Percentiles rank a stretch among this genome's conserved stretches.
Evolutionary conservation across 2,329 filamentous ascomycete species (phyloP).

Genomic region (Cryphonectria parasitica): DNA sequence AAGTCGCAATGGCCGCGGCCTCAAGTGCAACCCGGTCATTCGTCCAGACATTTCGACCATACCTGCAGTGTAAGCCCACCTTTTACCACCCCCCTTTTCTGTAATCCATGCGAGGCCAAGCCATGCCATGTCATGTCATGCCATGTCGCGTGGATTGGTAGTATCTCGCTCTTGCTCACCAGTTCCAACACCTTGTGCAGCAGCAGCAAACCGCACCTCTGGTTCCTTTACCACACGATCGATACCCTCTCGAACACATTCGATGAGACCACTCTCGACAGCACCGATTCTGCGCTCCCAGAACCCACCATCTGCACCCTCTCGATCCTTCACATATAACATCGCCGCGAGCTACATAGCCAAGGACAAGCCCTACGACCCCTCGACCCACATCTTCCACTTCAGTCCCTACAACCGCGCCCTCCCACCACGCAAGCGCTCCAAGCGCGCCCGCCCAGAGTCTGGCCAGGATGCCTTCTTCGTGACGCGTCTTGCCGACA

Average conservation of each 20-base stretch:
- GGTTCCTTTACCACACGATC: neutral
- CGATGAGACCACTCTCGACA: neutral
- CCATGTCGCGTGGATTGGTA: neutral
- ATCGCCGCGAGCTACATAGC: slow-evolving; percentile 76
- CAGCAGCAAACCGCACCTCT: slow-evolving; percentile 10
- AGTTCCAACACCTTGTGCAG: neutral
- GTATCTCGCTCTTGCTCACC: slow-evolving; percentile 13
- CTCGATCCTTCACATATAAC: slow-evolving; percentile 62
- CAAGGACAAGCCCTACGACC: slow-evolving; percentile 71
- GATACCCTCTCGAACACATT: neutral
- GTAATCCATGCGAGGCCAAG: slow-evolving; percentile 7
- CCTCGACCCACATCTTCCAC: slow-evolving; percentile 70
- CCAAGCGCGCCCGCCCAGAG: slow-evolving; percentile 67
- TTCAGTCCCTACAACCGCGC: slow-evolving; percentile 70
- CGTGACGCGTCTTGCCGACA: slow-evolving; percentile 74
- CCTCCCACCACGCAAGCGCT: slow-evolving; percentile 53
- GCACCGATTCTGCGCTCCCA: slow-evolving; percentile 31
- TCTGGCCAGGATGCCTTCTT: slow-evolving; percentile 98
- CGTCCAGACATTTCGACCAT: slow-evolving; percentile 26
- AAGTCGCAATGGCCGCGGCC: slow-evolving; percentile 28
- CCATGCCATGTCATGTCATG: neutral
- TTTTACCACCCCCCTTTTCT: slow-evolving; percentile 1
- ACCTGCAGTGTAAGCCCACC: slow-evolving; percentile 29
- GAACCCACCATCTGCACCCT: slow-evolving; percentile 28
- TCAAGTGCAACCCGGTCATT: slow-evolving; percentile 28